Percentiles rank a stretch among this genome's conserved stretches.
These are phyloP conservation scores for Tulasnella sp. DNA, from an alignment of 768 basidiomycete genomes.

Conservation along the genomic window DNA sequence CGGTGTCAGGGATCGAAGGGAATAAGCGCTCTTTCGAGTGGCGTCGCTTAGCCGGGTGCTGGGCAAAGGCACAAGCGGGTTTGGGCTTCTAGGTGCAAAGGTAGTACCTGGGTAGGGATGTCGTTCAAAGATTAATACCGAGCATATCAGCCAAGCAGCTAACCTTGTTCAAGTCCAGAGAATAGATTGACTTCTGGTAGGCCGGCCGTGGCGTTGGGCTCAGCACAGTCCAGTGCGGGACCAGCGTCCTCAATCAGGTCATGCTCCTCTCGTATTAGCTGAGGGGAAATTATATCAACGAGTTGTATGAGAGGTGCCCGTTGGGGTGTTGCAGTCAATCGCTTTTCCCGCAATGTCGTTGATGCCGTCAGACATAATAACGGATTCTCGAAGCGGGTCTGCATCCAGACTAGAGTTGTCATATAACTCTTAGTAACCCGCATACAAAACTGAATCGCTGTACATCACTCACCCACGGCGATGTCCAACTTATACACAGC, in stretches of 20 bases:
- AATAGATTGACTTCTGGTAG: slow-evolving; percentile 61
- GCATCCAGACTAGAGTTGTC: slow-evolving; percentile 51
- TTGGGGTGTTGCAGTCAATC: slow-evolving; percentile 38
- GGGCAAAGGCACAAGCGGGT: slow-evolving; percentile 41
- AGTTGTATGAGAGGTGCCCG: slow-evolving; percentile 27
- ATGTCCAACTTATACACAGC: slow-evolving; percentile 67
- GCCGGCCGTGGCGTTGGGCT: slow-evolving; percentile 28
- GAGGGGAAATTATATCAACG: not conserved
- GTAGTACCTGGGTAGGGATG: not conserved
- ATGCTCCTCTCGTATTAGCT: not conserved
- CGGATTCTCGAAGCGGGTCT: slow-evolving; percentile 58
- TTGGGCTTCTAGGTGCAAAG: slow-evolving; percentile 17
- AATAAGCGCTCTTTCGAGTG: slow-evolving; percentile 56
- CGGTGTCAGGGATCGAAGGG: slow-evolving; percentile 35
- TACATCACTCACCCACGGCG: slow-evolving; percentile 58
- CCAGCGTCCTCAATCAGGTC: not conserved
- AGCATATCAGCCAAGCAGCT: slow-evolving; percentile 17
- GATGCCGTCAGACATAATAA: slow-evolving; percentile 76
- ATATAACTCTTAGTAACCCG: not conserved
- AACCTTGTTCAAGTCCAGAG: slow-evolving; percentile 56
- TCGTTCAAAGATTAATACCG: not conserved
- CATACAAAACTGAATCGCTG: not conserved
- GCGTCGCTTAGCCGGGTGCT: slow-evolving; percentile 59
- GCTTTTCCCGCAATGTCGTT: slow-evolving; percentile 77
- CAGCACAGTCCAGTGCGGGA: not conserved